phyloP scores from a whole-genome alignment of 306 rosid species.

The Castanea sativa region DNA sequence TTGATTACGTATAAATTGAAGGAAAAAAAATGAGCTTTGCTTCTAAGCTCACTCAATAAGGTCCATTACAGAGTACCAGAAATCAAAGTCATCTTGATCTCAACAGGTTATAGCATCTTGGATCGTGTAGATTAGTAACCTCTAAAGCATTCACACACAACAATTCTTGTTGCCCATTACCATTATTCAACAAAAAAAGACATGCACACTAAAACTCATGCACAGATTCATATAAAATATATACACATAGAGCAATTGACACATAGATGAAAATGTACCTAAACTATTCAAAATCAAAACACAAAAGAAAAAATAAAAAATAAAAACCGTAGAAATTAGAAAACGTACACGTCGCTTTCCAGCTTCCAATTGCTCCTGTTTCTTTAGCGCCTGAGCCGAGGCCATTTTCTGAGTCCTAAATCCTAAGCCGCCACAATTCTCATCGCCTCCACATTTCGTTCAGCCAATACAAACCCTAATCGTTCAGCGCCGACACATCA shows the following conservation, averaged over 20 bases:
- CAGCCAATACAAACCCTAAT: background rate
- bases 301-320: background rate
- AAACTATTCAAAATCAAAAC: background rate
- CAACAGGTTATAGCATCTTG: background rate
- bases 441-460: slow-evolving; percentile 11
- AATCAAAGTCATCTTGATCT: background rate
- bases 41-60: background rate
- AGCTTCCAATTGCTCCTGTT: slow-evolving; percentile 89
- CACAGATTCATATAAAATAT: background rate
- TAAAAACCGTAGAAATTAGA: background rate
- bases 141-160: background rate
- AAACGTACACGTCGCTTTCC: slow-evolving; percentile 87
- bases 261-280: background rate
- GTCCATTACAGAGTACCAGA: background rate
- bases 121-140: no score
- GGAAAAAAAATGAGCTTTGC: background rate
- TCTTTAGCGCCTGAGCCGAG: slow-evolving; percentile 91
- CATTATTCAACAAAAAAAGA: background rate
- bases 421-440: slow-evolving; percentile 12
- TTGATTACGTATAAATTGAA: background rate
- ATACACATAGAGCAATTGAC: background rate
- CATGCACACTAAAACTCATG: background rate
- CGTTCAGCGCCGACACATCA: slow-evolving; percentile 8
- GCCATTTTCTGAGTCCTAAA: slow-evolving; percentile 51
- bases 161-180: background rate